phyloP scores from a whole-genome alignment of 495 filamentous ascomycete species.

The Daldinia bambusicola region DNA sequence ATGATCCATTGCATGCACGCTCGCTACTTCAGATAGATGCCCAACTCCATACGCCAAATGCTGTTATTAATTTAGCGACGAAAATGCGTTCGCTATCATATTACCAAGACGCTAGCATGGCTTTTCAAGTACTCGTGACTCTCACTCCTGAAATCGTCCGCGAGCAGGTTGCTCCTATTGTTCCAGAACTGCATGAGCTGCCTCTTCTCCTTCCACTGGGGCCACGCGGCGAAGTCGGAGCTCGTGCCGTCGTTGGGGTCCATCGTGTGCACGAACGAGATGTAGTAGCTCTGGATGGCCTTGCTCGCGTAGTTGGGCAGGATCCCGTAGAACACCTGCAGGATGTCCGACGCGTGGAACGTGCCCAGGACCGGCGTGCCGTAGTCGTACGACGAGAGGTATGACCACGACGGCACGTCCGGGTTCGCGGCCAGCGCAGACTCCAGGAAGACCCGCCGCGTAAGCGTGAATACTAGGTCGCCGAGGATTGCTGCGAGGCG shows the following conservation, averaged over 20 bases:
- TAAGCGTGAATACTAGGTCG: constrained; percentile 73
- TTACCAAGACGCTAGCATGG: constrained; percentile 60
- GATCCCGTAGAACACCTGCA: constrained; percentile 72
- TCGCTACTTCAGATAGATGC: neutral
- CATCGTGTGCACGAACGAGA: constrained; percentile 71
- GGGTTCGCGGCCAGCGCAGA: constrained; percentile 56
- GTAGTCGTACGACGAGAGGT: constrained; percentile 73
- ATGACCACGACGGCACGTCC: constrained; percentile 72
- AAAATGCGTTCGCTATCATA: constrained; percentile 51
- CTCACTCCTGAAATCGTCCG: constrained; percentile 68
- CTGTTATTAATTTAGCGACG: neutral
- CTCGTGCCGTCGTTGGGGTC: constrained; percentile 67
- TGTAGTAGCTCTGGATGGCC: constrained; percentile 69
- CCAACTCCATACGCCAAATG: constrained; percentile 25
- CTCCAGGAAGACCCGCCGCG: constrained; percentile 67
- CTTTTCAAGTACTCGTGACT: constrained; percentile 59
- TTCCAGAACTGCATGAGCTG: constrained; percentile 68
- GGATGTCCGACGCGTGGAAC: constrained; percentile 73
- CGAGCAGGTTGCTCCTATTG: constrained; percentile 55
- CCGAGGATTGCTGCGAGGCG: constrained; percentile 79
- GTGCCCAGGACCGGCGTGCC: constrained; percentile 77
- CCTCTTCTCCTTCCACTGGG: constrained; percentile 64
- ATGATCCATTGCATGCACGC: too few species aligned
- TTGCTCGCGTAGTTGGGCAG: constrained; percentile 69
- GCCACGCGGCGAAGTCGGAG: constrained; percentile 64